phyloP scores from a whole-genome alignment of 441 rosid species.

The Arabidopsis lyrata region DNA sequence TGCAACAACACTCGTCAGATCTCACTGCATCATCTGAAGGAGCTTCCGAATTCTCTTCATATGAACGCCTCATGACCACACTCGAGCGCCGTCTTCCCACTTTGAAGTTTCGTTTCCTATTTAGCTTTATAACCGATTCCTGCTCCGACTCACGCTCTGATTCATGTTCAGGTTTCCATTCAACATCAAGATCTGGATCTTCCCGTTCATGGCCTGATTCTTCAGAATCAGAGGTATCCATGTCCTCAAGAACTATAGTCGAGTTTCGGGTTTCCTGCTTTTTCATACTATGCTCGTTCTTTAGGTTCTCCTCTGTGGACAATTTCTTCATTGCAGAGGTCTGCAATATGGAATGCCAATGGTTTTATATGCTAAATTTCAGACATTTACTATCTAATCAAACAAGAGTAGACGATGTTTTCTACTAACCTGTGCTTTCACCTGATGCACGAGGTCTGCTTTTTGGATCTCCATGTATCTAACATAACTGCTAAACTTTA shows the following conservation, averaged over 20 bases:
- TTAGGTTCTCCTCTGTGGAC: conserved; percentile 35
- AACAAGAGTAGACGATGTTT: conserved; percentile 24
- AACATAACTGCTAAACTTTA: conserved; percentile 62
- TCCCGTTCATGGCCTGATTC: conserved; percentile 73
- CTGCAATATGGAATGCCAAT: conserved; percentile 47
- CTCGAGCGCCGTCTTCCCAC: conserved; percentile 49
- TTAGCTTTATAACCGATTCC: conserved; percentile 46
- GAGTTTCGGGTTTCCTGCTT: conserved; percentile 75
- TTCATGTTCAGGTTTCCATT: conserved; percentile 59
- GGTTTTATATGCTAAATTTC: conserved; percentile 4
- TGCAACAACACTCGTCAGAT: conserved; percentile 67
- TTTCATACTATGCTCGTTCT: conserved; percentile 59
- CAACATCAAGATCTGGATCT: conserved; percentile 58
- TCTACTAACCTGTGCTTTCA: conserved; percentile 70
- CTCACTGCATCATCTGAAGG: conserved; percentile 47
- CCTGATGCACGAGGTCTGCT: conserved; percentile 69
- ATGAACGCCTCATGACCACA: conserved; percentile 44
- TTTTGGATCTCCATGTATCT: conserved; percentile 75
- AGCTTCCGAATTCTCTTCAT: conserved; percentile 43
- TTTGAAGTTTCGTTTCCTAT: conserved; percentile 54
- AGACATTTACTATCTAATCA: conserved; percentile 2
- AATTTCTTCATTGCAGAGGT: conserved; percentile 54
- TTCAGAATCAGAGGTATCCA: conserved; percentile 94
- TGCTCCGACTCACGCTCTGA: conserved; percentile 44
- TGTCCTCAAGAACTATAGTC: conserved; percentile 64